Percentiles rank a stretch among this genome's conserved stretches.
Evolutionary conservation across 1,139 yeast genomes (phyloP).

Genomic region (Torulaspora pretoriensis): DNA sequence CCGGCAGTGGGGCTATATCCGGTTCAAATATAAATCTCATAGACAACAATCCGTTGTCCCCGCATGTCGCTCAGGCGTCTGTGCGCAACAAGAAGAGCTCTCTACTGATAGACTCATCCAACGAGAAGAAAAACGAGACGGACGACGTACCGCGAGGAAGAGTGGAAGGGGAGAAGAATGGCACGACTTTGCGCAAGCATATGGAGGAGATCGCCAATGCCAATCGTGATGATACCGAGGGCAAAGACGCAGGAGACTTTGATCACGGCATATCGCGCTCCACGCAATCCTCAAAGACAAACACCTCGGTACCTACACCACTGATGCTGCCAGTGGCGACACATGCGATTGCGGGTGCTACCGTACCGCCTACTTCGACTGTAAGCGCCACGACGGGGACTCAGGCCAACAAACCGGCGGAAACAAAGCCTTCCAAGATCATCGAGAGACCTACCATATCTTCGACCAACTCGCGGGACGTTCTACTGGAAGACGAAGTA

Average conservation of each 20-base stretch:
- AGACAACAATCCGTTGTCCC: slow-evolving; percentile 32
- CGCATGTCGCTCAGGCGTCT: slow-evolving; percentile 25
- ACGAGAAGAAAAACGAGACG: slow-evolving; percentile 3
- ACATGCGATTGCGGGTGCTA: slow-evolving; percentile 5
- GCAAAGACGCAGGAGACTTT: neutral
- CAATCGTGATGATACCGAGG: slow-evolving; percentile 4
- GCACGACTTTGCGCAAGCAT: slow-evolving; percentile 1
- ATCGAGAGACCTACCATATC: slow-evolving; percentile 24
- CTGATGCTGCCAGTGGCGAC: slow-evolving; percentile 11
- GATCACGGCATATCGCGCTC: slow-evolving; percentile 9
- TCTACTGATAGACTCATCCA: slow-evolving; percentile 24
- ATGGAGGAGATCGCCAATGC: slow-evolving; percentile 8
- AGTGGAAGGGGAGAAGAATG: slow-evolving; percentile 1
- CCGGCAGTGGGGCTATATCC: slow-evolving; percentile 1
- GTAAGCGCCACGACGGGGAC: slow-evolving; percentile 8
- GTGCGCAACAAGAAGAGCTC: slow-evolving; percentile 31
- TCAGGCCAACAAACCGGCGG: slow-evolving; percentile 8
- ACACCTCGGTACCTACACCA: slow-evolving; percentile 8
- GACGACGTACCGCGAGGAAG: slow-evolving; percentile 8
- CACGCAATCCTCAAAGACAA: slow-evolving; percentile 12
- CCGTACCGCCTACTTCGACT: slow-evolving; percentile 10
- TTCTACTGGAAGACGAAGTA: slow-evolving; percentile 19
- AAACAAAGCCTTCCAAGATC: slow-evolving; percentile 15
- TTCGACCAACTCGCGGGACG: slow-evolving; percentile 25
- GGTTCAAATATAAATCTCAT: slow-evolving; percentile 20